phyloP scores from a whole-genome alignment of 805 yeast species.

The Suhomyces prunicola region DNA sequence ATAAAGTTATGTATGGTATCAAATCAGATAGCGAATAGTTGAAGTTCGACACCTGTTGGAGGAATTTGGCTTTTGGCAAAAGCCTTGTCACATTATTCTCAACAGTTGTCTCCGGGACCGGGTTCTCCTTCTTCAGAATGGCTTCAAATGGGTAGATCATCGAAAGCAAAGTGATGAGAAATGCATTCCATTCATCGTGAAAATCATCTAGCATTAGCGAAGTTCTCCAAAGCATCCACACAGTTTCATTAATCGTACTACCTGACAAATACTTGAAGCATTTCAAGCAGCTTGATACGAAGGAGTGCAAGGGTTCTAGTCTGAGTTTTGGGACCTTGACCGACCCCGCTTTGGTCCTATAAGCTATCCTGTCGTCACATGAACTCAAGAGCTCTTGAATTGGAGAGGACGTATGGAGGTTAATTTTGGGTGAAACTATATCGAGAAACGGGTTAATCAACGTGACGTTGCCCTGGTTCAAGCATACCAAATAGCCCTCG shows the following conservation, averaged over 20 bases:
- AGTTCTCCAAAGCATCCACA: slow-evolving; percentile 64
- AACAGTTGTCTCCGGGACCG: neutral
- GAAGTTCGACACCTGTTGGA: slow-evolving; percentile 23
- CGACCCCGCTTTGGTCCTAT: slow-evolving; percentile 19
- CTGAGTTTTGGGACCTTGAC: slow-evolving; percentile 30
- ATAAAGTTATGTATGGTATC: slow-evolving; percentile 59
- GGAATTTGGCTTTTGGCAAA: slow-evolving; percentile 27
- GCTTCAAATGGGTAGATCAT: slow-evolving; percentile 46
- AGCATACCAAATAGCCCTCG: slow-evolving; percentile 45
- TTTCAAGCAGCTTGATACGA: slow-evolving; percentile 45
- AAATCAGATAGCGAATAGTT: slow-evolving; percentile 48
- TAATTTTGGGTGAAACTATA: slow-evolving; percentile 33
- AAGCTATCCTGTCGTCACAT: slow-evolving; percentile 25
- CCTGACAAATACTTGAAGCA: slow-evolving; percentile 55
- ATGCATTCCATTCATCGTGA: slow-evolving; percentile 59
- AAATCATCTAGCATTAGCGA: slow-evolving; percentile 43
- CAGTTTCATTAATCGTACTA: slow-evolving; percentile 51
- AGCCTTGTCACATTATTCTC: slow-evolving; percentile 29
- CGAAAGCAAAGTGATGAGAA: slow-evolving; percentile 49
- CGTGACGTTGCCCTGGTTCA: slow-evolving; percentile 35
- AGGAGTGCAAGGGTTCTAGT: slow-evolving; percentile 43
- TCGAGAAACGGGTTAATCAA: slow-evolving; percentile 60
- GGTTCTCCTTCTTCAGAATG: neutral
- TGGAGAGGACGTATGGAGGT: slow-evolving; percentile 12
- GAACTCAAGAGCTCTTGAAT: slow-evolving; percentile 26